Evolutionary conservation across 805 yeast species (phyloP).

Genomic region (Zygotorulaspora sp.): DNA sequence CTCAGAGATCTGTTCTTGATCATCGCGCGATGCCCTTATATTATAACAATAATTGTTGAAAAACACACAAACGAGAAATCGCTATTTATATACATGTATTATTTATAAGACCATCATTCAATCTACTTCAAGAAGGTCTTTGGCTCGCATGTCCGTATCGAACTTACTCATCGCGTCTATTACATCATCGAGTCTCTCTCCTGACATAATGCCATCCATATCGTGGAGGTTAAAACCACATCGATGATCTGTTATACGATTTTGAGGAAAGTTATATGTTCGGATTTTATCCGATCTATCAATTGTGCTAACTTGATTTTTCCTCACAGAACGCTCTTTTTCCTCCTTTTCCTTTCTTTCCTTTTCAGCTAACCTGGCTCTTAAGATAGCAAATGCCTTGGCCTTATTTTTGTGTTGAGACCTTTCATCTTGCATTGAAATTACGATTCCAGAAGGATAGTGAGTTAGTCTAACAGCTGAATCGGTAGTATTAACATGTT

Average conservation of each 20-base stretch:
- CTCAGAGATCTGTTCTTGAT: background rate
- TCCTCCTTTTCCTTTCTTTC: constrained; percentile 63
- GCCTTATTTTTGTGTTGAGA: constrained; percentile 94
- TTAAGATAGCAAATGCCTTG: constrained; percentile 75
- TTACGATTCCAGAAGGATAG: constrained; percentile 83
- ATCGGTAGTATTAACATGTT: constrained; percentile 95
- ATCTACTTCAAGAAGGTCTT: constrained; percentile 31
- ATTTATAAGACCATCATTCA: background rate
- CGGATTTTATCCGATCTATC: constrained; percentile 91
- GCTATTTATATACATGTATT: constrained; percentile 1
- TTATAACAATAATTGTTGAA: background rate
- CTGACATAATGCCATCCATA: constrained; percentile 59
- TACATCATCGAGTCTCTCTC: constrained; percentile 52
- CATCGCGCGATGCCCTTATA: background rate
- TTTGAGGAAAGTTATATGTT: constrained; percentile 90
- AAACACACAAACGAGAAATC: background rate
- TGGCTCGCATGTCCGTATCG: constrained; percentile 45
- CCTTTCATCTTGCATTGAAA: constrained; percentile 88
- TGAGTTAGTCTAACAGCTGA: constrained; percentile 94
- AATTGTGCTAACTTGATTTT: constrained; percentile 81
- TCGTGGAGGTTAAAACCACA: constrained; percentile 80
- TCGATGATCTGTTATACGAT: constrained; percentile 89
- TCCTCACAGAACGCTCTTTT: constrained; percentile 61
- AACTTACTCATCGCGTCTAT: constrained; percentile 48
- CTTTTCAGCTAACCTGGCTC: constrained; percentile 79